A percentile compares a stretch with the other conserved stretches of the same genome.
Evolutionary conservation across 768 basidiomycete species (phyloP).

Genomic region (Russula vinacea): DNA sequence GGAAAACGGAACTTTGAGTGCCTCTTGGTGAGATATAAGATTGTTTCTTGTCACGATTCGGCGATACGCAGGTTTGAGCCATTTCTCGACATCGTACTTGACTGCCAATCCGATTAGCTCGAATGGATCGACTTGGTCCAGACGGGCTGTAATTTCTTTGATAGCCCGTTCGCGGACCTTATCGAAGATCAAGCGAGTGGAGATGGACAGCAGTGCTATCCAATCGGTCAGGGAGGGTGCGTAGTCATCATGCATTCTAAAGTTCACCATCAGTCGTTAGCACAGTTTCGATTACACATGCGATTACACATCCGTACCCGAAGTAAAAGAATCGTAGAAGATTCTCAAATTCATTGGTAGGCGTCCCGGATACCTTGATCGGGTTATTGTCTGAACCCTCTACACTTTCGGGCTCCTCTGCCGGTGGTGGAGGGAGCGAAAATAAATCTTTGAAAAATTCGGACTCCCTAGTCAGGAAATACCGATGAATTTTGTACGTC

Average conservation of each 20-base stretch:
- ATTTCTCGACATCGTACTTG: slow-evolving; percentile 29
- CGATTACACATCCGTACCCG: no score
- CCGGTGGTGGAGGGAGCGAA: slow-evolving; percentile 26
- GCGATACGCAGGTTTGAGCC: slow-evolving; percentile 28
- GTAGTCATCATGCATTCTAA: slow-evolving; percentile 26
- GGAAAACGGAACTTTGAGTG: slow-evolving; percentile 4
- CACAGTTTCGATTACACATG: neutral
- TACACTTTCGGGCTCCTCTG: slow-evolving; percentile 16
- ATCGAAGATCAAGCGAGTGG: slow-evolving; percentile 25
- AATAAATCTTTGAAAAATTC: slow-evolving; percentile 27
- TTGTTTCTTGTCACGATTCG: slow-evolving; percentile 11
- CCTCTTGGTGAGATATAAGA: slow-evolving; percentile 15
- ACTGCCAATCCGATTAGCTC: slow-evolving; percentile 28
- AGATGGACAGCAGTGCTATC: slow-evolving; percentile 27
- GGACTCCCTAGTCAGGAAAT: slow-evolving; percentile 29
- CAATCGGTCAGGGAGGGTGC: slow-evolving; percentile 17
- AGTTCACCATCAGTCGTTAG: neutral
- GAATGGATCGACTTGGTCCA: slow-evolving; percentile 24
- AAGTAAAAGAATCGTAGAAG: slow-evolving; percentile 30
- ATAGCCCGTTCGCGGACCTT: slow-evolving; percentile 26
- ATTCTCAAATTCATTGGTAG: slow-evolving; percentile 23
- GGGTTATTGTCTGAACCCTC: slow-evolving; percentile 32
- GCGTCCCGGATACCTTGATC: slow-evolving; percentile 23
- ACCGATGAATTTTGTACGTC: slow-evolving; percentile 31
- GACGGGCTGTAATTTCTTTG: slow-evolving; percentile 20